Base-by-base conservation (phyloP, 2,329 filamentous ascomycete genomes). In the Waltergamsia citrina region DNA sequence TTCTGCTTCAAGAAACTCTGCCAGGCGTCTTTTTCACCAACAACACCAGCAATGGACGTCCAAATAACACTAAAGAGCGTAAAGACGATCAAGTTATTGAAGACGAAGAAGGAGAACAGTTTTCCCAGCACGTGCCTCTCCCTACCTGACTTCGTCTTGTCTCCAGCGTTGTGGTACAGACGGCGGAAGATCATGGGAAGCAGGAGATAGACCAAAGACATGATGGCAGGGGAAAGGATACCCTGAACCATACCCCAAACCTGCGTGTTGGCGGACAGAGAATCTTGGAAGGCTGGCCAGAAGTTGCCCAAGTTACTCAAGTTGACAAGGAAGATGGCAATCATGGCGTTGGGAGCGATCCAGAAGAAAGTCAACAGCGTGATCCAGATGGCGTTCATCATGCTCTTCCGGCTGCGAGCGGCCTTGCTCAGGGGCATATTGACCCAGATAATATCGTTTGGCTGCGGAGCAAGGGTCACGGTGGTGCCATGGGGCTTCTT, bases 61-160 rank as follows among this genome's bases (percentile, higher is more conserved):
- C 85, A 95, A 12, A 87, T 60, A 2, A 85, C 78, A 29, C 84
- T 85, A 57, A 96, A 96, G 11, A 94, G 66, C 9, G 88, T 95
- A 58, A 96, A 96, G 38, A 96, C 79, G 44, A 98, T 66, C 36
- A 98, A 60, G 52, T 96, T 96, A 71, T 98, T 98, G 68, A 98
- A 87, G 34, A 95, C 75, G 58, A 98, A 98, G 63, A 98, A 98
- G 14, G 84, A 74, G 59, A 93, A 98, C 3, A 98, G 71, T 57
- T 94, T 93, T 41, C 77, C 79, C 38, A 92, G 71, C 34, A 98
- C 92, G 55, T 96, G 90, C 20, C 86, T 74, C 54, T 98, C 92
- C 35, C 92, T 78, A 18, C 85, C 85, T 0, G 85, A 94, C 61
- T 96, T 98, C 31, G 86, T 94, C 43, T 83, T 72, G 52, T 96